phyloP scores from a whole-genome alignment of 163 green algal species.

The Chlamydomonas reinhardtii region DNA sequence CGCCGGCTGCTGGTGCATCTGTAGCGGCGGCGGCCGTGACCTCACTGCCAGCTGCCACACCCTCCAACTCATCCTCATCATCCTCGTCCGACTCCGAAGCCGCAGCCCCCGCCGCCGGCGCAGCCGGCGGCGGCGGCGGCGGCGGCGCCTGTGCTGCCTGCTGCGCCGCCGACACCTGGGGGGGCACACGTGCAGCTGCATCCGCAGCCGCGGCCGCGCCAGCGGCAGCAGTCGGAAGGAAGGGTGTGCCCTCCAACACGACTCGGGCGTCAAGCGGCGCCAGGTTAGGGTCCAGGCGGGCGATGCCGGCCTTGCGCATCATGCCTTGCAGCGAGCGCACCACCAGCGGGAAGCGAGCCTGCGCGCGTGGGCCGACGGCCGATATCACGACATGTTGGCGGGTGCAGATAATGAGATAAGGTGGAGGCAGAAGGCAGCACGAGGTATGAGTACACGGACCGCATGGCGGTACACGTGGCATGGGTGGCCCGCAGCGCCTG shows the following conservation, averaged over 20 bases:
- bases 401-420: too few species aligned
- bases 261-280: background rate
- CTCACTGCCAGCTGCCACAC: background rate
- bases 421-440: too few species aligned
- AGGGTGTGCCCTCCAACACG: background rate
- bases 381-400: too few species aligned
- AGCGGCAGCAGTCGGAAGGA: background rate
- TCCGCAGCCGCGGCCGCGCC: background rate
- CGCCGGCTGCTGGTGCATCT: background rate
- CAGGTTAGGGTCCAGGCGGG: background rate
- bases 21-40: background rate
- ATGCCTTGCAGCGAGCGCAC: background rate
- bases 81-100: background rate
- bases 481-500: too few species aligned
- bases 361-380: background rate
- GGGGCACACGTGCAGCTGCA: too few species aligned
- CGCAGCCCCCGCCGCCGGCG: background rate
- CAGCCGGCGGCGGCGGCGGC: background rate
- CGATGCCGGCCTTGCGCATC: background rate
- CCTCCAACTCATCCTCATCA: background rate
- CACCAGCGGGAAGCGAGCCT: background rate
- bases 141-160: too few species aligned
- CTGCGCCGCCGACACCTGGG: too few species aligned
- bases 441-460: too few species aligned
- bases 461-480: too few species aligned